Evolutionary conservation across 495 filamentous ascomycete species (phyloP).

Genomic region (Stereocaulon alpinum): DNA sequence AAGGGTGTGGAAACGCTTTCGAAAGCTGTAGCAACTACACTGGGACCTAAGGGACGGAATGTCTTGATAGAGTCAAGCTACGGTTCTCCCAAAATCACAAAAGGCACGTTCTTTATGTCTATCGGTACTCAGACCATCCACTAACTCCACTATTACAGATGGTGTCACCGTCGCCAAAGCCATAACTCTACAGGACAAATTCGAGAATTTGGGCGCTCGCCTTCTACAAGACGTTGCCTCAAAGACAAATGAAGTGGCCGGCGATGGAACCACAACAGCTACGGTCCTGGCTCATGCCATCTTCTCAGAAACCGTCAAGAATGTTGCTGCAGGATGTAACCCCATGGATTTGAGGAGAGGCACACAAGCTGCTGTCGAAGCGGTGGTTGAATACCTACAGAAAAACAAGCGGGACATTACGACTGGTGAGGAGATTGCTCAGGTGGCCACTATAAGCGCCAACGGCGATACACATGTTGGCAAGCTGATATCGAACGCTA

Average conservation of each 20-base stretch:
- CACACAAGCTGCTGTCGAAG: slow-evolving; percentile 91
- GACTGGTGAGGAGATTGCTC: slow-evolving; percentile 91
- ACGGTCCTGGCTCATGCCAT: slow-evolving; percentile 96
- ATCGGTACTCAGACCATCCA: neutral
- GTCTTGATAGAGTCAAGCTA: slow-evolving; percentile 96
- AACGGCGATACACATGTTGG: slow-evolving; percentile 96
- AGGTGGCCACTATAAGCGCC: slow-evolving; percentile 95
- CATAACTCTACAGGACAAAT: slow-evolving; percentile 93
- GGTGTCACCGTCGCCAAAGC: slow-evolving; percentile 92
- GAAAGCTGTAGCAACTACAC: slow-evolving; percentile 89
- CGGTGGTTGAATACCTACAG: slow-evolving; percentile 87
- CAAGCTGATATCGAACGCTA: slow-evolving; percentile 88
- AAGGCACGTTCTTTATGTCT: slow-evolving; percentile 52
- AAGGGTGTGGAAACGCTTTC: slow-evolving; percentile 94
- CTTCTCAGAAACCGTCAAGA: slow-evolving; percentile 99
- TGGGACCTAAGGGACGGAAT: slow-evolving; percentile 96
- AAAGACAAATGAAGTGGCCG: slow-evolving; percentile 97
- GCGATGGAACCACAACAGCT: slow-evolving; percentile 96
- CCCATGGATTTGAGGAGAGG: slow-evolving; percentile 97
- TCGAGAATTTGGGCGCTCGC: slow-evolving; percentile 96
- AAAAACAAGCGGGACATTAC: slow-evolving; percentile 94
- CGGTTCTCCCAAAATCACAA: slow-evolving; percentile 98
- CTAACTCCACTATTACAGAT: slow-evolving; percentile 46
- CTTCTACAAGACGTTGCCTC: slow-evolving; percentile 95
- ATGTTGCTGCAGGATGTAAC: slow-evolving; percentile 98